Base-by-base conservation (phyloP, 441 rosid species). In the Biscutella laevigata region DNA sequence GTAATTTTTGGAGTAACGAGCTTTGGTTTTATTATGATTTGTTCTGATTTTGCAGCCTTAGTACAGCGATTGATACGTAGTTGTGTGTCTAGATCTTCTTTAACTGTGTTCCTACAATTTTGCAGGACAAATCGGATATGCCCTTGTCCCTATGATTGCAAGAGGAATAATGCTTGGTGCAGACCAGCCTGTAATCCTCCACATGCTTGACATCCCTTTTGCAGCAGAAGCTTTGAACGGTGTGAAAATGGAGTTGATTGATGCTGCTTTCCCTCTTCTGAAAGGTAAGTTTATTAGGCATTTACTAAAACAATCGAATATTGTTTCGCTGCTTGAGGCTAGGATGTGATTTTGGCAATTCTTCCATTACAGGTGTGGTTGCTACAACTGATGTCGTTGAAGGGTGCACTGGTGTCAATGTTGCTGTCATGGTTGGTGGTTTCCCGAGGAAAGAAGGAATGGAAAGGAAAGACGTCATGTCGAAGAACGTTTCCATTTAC, bases 371-470 rank as follows among this genome's bases (percentile, higher is more conserved):
- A 88, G 97, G 97, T 59, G 92, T 86, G 66, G 78, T 88, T 52
- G 95, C 97, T 43, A 89, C 95, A 20, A 86, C 95, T 15, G 95
- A 89, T 61, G 95, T 57, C 4, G 77, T 86, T 54, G 95, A 89
- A 57, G 97, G 86, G 1, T 89, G 95, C 81, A 84, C 85, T 6
- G 86, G 84, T 19, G 95, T 89, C 17, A 77, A 51, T 27, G 34
- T 89, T 63, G 95, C 95, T 0, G 77, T 90, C 59, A 90, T 90
- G 97, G 94, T 86, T 16, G 97, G 94, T 26, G 95, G 95, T 14
- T 90, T 86, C 78, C 97, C 94, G 3, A 81, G 97, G 61, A 86
- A 90, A 53, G 94, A 90, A 55, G 95, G 97, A 7, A 86, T 90
- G 95, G 95, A 90, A 52, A 84, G 94, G 67, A 90, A 90, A 62